Conservation (phyloP, 208 protist species). For the Trypanosoma cruzi region DNA sequence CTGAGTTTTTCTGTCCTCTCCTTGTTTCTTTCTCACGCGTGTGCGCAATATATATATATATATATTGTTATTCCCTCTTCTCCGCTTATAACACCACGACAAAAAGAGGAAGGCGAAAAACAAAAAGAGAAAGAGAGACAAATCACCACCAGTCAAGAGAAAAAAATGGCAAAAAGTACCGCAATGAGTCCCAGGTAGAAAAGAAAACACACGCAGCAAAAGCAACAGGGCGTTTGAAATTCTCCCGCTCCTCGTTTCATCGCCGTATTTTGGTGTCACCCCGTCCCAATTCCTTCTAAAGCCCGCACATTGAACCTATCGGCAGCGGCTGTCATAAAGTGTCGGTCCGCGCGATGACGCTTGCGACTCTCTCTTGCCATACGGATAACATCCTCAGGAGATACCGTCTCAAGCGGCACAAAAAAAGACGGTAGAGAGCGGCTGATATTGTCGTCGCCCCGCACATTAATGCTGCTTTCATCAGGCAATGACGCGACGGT, state of each 20-base stretch:
- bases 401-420: background rate
- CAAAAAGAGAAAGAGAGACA: background rate
- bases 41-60: no score
- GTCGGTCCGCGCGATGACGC: constrained; percentile 25
- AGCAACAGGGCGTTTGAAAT: no score
- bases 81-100: constrained; percentile 3
- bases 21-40: background rate
- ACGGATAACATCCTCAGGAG: constrained; percentile 27
- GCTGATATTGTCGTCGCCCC: background rate
- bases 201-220: no score
- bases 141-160: constrained; percentile 10
- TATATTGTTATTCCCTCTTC: background rate
- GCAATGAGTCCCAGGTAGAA: no score
- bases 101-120: constrained; percentile 18
- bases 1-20: background rate
- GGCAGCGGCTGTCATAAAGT: constrained; percentile 38
- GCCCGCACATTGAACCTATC: constrained; percentile 40
- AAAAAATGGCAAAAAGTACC: constrained; percentile 14
- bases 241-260: background rate
- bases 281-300: constrained; percentile 4
- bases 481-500: constrained; percentile 1
- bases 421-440: background rate
- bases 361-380: constrained; percentile 37
- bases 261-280: background rate
- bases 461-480: background rate